Evolutionary conservation across 1,284 basidiomycete species (phyloP), one percentile per base, ranked within the genome.

Genomic region (Albatrellus sp.): DNA sequence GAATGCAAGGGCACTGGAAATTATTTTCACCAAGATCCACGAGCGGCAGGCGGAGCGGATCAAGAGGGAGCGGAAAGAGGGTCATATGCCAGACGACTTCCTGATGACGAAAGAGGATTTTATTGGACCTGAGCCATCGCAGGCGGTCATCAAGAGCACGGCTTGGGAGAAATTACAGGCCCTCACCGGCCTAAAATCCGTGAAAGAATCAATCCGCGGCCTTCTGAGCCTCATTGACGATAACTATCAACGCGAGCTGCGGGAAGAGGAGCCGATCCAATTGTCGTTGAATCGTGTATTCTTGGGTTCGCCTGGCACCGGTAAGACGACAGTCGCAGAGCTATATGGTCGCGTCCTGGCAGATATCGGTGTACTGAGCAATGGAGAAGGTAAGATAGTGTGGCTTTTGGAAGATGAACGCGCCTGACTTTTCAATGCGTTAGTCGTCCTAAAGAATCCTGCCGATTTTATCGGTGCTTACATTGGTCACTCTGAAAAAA

Each of bases 321-420:
- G 79, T 0, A 81, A 81, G 54, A 81, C 78, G 2, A 73, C 78
- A 0, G 78, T 82, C 0, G 78, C 76, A 2, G 72, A 73, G 51
- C 53, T 78, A 13, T 81, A 81, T 48, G 79, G 79, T 0, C 66
- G 67, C 47, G 72, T 81, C 44, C 57, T 82, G 3, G 67, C 68
- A 0, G 76, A 80, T 47, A 55, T 82, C 0, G 71, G 72, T 6
- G 57, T 82, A 35, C 55, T 81, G 16, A 79, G 75, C 54, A 79
- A 77, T 40, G 75, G 75, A 12, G 79, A 81, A 72, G 77, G 79
- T 77, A 50, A 50, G 58, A 48, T 13, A 8, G n/a, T 14, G n/a
- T 24, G 24, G 13, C 46, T 20, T 41, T 40, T 20, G 29, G 13
- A 6, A 13, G 12, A 37, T 37, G 43, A n/a, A 16, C 17, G 43